Conservation (phyloP, 352 stramenopile genomes). For the Phytophthora ramorum region DNA sequence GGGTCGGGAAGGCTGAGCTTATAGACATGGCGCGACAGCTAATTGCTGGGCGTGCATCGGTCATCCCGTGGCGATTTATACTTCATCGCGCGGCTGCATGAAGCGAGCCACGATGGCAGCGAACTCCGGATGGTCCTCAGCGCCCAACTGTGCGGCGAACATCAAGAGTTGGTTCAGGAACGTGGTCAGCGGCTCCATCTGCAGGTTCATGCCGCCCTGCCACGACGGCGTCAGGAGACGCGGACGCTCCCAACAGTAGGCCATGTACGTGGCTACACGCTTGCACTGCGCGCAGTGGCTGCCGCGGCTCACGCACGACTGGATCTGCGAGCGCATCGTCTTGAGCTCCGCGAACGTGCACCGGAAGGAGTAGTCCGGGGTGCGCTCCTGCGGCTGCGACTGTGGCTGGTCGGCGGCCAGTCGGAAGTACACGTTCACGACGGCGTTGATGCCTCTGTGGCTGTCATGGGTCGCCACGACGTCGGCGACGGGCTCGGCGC, state of each 20-base stretch:
- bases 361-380: slow-evolving; percentile 34
- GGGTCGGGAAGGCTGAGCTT: slow-evolving; percentile 13
- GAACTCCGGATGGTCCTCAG: slow-evolving; percentile 37
- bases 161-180: slow-evolving; percentile 46
- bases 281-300: slow-evolving; percentile 41
- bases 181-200: slow-evolving; percentile 33
- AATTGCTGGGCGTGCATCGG: slow-evolving; percentile 28
- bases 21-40: slow-evolving; percentile 30
- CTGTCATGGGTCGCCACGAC: slow-evolving; percentile 24
- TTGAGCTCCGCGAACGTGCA: slow-evolving; percentile 39
- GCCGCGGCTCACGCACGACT: slow-evolving; percentile 28
- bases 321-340: slow-evolving; percentile 37
- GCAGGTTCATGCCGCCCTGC: slow-evolving; percentile 41
- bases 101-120: slow-evolving; percentile 35
- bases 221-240: slow-evolving; percentile 41
- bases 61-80: slow-evolving; percentile 24
- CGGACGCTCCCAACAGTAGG: slow-evolving; percentile 44
- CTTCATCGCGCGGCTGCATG: slow-evolving; percentile 36
- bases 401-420: slow-evolving; percentile 5
- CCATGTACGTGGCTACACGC: slow-evolving; percentile 40
- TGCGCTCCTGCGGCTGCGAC: slow-evolving; percentile 21
- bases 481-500: slow-evolving; percentile 33
- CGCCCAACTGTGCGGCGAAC: slow-evolving; percentile 34
- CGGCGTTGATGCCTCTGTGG: slow-evolving; percentile 31
- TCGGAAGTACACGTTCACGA: slow-evolving; percentile 37